Conservation (phyloP, 2,329 filamentous ascomycete species). For the Clonostachys rhizophaga region DNA sequence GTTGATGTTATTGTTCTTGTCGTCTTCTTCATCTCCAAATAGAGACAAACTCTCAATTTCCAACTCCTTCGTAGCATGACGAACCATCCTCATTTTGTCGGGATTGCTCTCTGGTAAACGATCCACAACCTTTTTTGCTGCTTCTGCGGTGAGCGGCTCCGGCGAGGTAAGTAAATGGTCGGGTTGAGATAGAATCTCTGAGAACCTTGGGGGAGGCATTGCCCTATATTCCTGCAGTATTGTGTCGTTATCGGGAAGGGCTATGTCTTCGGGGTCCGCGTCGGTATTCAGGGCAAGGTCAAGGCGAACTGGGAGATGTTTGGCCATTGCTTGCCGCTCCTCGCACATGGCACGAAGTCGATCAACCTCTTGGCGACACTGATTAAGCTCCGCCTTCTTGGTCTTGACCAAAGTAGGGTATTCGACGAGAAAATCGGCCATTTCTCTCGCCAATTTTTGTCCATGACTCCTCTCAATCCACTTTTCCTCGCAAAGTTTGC, state of each 20-base stretch:
- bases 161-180: slow-evolving; percentile 31
- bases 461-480: slow-evolving; percentile 7
- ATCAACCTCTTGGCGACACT: slow-evolving; percentile 22
- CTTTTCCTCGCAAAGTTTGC: slow-evolving; percentile 23
- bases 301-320: slow-evolving; percentile 30
- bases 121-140: slow-evolving; percentile 31
- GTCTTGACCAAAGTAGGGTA: slow-evolving; percentile 29
- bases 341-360: slow-evolving; percentile 32
- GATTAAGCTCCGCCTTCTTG: slow-evolving; percentile 23
- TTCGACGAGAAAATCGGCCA: slow-evolving; percentile 32
- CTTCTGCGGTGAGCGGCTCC: slow-evolving; percentile 31
- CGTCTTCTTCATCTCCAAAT: slow-evolving; percentile 16
- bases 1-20: slow-evolving; percentile 39
- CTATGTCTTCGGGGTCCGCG: slow-evolving; percentile 32
- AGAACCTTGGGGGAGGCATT: slow-evolving; percentile 33
- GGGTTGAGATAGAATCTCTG: slow-evolving; percentile 42
- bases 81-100: slow-evolving; percentile 22
- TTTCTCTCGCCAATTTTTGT: slow-evolving; percentile 24
- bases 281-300: slow-evolving; percentile 31
- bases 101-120: slow-evolving; percentile 28
- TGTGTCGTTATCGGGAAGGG: slow-evolving; percentile 22
- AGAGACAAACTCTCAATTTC: slow-evolving; percentile 35
- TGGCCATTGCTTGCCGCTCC: slow-evolving; percentile 33
- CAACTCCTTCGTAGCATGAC: slow-evolving; percentile 40
- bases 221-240: slow-evolving; percentile 13